Evolutionary conservation across 257 asterid species (phyloP), one percentile per base, ranked within the genome.

Genomic region (Cynanchum wilfordii): DNA sequence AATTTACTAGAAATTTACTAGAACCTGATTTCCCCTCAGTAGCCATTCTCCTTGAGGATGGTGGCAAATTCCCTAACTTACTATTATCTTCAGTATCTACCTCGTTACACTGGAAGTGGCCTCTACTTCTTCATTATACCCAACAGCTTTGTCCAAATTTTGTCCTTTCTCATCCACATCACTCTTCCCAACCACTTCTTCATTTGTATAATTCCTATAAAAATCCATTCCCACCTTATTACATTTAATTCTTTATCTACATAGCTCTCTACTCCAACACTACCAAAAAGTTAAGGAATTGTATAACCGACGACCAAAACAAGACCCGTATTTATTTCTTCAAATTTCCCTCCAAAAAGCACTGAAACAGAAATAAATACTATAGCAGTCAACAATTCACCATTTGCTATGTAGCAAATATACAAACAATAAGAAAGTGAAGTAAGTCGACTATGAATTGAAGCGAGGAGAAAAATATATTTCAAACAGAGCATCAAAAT

Each of bases 21-120:
- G 98, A 89, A 72, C 97, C 98, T 95, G 95, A 86, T 75, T 81
- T 88, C 72, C 92, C 97, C 45, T 86, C 84, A n/a, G 55, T 62
- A 63, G 59, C 63, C 19, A 78, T 62, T 68, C 84, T 80, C 79
- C 91, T 79, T 69, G 54, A 47, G 80, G 92, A 75, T 52, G 86
- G 84, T 50, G 79, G 93, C 40, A 54, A 45, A 47, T 80, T 74
- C 50, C 75, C 81, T 74, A 59, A 45, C 80, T 82, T 77, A 77
- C 74, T 22, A 63, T 66, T 75, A 73, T 84, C 85, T 69, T 83
- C 91, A n/a, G 72, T 67, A 74, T 24, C 72, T 72, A 82, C 81
- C 70, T 77, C 76, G 79, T 77, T 84, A 59, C 84, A 77, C 85
- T 82, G 5, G 81, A 82, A 59, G 80, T 77, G 62, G 79, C 88